These are phyloP conservation scores for Cocos nucifera DNA, from an alignment of 176 grass and related monocot genomes.

Conservation along the genomic window DNA sequence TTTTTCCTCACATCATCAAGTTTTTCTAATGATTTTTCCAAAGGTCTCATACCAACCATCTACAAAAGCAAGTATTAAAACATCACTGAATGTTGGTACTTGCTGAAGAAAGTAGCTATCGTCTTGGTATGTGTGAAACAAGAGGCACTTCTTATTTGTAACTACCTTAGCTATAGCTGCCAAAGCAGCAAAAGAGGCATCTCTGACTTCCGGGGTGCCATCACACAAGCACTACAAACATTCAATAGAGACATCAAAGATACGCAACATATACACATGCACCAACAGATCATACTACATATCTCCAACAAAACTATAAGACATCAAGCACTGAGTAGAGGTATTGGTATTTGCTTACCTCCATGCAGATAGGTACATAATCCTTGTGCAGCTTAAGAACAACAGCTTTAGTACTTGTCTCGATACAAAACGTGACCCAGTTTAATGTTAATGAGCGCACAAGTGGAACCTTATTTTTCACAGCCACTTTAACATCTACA, in stretches of 20 bases:
- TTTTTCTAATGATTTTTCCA: conserved; percentile 91
- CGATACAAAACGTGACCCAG: conserved; percentile 88
- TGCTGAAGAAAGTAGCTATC: too few relatives aligned
- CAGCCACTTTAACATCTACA: conserved; percentile 79
- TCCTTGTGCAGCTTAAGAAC: conserved; percentile 96
- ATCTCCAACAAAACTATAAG: too few relatives aligned
- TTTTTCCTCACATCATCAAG: conserved; percentile 98
- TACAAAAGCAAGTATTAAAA: conserved; percentile 30
- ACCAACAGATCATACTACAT: background rate
- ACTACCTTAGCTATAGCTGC: conserved; percentile 88
- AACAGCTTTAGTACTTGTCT: conserved; percentile 87
- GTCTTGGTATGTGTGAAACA: too few relatives aligned
- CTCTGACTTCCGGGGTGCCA: conserved; percentile 87
- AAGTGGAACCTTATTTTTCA: conserved; percentile 97
- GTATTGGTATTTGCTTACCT: conserved; percentile 36
- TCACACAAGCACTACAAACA: conserved; percentile 81
- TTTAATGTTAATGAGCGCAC: conserved; percentile 81
- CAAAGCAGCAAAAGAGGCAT: conserved; percentile 80
- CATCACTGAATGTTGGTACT: background rate
- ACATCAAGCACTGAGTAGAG: too few relatives aligned
- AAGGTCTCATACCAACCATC: conserved; percentile 98
- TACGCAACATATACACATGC: background rate
- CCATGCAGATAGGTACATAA: conserved; percentile 97
- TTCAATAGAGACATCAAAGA: conserved; percentile 2
- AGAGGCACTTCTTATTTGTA: too few relatives aligned